Conservation (phyloP, 164 flowering plant species). For the Annona cherimola region DNA sequence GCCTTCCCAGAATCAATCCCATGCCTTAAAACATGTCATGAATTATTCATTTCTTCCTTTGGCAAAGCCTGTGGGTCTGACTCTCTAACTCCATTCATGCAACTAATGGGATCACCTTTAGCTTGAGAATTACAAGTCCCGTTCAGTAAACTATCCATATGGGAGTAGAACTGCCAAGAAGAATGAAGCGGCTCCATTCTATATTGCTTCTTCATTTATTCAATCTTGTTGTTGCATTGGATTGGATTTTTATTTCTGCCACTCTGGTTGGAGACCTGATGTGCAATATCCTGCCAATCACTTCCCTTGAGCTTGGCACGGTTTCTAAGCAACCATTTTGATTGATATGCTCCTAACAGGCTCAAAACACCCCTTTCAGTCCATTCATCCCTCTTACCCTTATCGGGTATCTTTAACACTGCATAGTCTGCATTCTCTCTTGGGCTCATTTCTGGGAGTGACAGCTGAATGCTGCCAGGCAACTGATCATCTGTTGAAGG, state of each 20-base stretch:
- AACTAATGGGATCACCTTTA: conserved; percentile 1
- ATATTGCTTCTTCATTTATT: conserved; percentile 26
- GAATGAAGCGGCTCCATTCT: conserved; percentile 15
- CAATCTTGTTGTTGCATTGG: conserved; percentile 28
- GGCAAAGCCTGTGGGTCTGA: conserved; percentile 4
- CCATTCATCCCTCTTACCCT: conserved; percentile 27
- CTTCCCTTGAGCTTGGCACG: conserved; percentile 25
- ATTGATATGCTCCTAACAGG: conserved; percentile 19
- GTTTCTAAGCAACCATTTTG: conserved; percentile 25
- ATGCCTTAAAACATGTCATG: conserved; percentile 3
- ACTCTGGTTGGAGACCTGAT: conserved; percentile 14
- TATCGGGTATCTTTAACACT: conserved; percentile 7
- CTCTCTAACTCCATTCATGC: conserved; percentile 9
- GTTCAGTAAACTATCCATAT: conserved; percentile 19
- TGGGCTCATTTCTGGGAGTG: conserved; percentile 2
- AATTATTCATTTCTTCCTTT: conserved; percentile 13
- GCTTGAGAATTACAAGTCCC: conserved; percentile 8
- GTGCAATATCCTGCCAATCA: conserved; percentile 27
- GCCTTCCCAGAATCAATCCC: not conserved
- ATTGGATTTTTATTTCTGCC: conserved; percentile 16
- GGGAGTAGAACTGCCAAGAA: conserved; percentile 20
- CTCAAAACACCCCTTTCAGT: conserved; percentile 22
- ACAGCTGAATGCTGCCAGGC: not conserved
- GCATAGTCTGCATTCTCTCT: conserved; percentile 2
- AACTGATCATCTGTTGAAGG: not conserved